Evolutionary conservation across 2,329 filamentous ascomycete species (phyloP), one percentile per base, ranked within the genome.

Genomic region (Blastomyces emzantsi): DNA sequence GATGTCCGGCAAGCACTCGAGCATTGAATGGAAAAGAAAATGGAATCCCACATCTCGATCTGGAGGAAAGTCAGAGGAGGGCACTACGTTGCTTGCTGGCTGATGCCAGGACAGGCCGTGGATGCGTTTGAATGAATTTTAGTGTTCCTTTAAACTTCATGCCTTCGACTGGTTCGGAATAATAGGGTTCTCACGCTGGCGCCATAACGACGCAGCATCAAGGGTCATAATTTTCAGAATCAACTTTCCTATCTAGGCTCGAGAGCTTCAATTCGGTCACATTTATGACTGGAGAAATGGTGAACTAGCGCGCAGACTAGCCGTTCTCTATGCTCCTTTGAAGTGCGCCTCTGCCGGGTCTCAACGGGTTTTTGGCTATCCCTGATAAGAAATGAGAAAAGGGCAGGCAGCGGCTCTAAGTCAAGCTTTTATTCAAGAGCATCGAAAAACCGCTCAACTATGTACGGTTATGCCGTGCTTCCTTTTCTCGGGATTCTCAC

Each of bases 381-480:
- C 54, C 47, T 51, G 19, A 51, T n/a, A 9, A 54, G 13, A 4
- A 54, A 15, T n/a, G 19, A 39, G 36, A 39, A 25, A 39, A 7
- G 33, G 11, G 19, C 25, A n/a, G 30, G 19, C 15, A 17, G 15
- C 11, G 39, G 54, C 22, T 51, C 15, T 11, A 54, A 1, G n/a
- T 41, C 54, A 57, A 57, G 54, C 54, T 57, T 57, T 55, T 39
- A 19, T 57, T 41, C 33, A 47, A 11, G 13, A n/a, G 57, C 57
- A 25, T n/a, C 19, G 25, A 45, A 59, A 28, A 59, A 59, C 57
- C 25, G 57, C 19, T n/a, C 39, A 43, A 17, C 57, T 43, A 59
- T 25, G 41, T 59, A 33, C 39, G 13, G 15, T 36, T 22, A 57
- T 57, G 33, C 30, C 54, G 54, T 57, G 39, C 22, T 13, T 8